Base-by-base conservation (phyloP, 805 yeast species). In the Candida sphagnicola region DNA sequence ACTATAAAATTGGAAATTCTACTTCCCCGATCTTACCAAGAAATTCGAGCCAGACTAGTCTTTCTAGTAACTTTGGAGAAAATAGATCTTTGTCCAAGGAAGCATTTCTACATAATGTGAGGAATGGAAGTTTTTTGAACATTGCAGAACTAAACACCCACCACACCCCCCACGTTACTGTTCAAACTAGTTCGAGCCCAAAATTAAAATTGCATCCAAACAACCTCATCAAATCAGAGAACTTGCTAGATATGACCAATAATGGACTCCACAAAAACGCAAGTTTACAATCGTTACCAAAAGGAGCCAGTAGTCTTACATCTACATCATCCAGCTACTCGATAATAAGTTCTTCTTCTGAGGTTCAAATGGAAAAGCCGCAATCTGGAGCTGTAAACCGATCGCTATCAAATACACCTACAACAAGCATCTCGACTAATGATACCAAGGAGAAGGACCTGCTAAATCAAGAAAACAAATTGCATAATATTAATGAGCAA, bases 231-330 rank as follows among this genome's bases (percentile, higher is more conserved):
- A 21, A 21, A 21, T 10, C 24, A 21, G 8, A 21, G 10, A 21
- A 10, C 10, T 6, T 10, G 10, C 6, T 21, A 6, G 24, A 21
- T 6, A 21, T 6, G 10, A 6, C 24, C 6, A 21, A 10, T 10
- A 21, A 21, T n/a, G n/a, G n/a, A n/a, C n/a, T n/a, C 24, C 6
- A 21, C 14, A 15, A 31, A 18, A 31, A 31, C 18, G 8, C 10
- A 5, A 31, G 35, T 21, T 19, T 31, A 21, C 35, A 31, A 18
- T 31, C 35, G 6, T 31, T 31, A 31, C 35, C 35, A 18, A 31
- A 31, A 14, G 26, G 35, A 6, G 16, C 21, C 5, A 16, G 23
- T 8, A 31, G 35, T 18, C 5, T 31, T 16, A 17, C 35, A 5
- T 31, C 35, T 8, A 31, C 35, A 8, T 31, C 35, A 8, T 31